Evolutionary conservation across 306 rosid genomes (phyloP).

Genomic region (Cicer cuneatum): DNA sequence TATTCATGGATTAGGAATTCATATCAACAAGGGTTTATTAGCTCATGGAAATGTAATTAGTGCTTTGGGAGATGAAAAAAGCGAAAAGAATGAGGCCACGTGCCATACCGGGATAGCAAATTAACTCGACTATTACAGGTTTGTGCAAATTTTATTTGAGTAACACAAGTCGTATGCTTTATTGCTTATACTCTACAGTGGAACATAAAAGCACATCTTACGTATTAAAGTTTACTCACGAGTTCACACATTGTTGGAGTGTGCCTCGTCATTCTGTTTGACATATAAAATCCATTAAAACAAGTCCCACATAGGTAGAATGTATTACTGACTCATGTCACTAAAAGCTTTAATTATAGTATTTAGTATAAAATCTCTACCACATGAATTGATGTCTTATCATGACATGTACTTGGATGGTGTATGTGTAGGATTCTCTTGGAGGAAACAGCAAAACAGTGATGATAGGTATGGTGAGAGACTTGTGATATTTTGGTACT

Average conservation of each 20-base stretch:
- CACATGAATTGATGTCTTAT: conserved; percentile 29
- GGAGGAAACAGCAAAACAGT: conserved; percentile 99
- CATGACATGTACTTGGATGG: conserved; percentile 36
- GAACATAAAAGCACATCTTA: neutral
- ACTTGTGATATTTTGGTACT: conserved; percentile 24
- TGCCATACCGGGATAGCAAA: conserved; percentile 99
- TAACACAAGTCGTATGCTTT: neutral
- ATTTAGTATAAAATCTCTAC: conserved; percentile 22
- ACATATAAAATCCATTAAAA: neutral
- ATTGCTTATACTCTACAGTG: neutral
- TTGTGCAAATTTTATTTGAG: conserved; percentile 36
- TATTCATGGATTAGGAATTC: conserved; percentile 70
- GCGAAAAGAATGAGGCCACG: conserved; percentile 95
- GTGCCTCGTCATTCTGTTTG: conserved; percentile 3
- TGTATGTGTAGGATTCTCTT: conserved; percentile 83
- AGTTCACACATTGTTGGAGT: conserved; percentile 11
- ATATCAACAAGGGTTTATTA: conserved; percentile 90
- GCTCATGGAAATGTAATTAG: conserved; percentile 97
- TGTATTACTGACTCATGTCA: conserved; percentile 1
- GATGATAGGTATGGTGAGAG: conserved; percentile 77
- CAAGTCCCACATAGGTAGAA: conserved; percentile 5
- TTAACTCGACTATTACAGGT: conserved; percentile 93
- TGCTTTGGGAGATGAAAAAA: conserved; percentile 97
- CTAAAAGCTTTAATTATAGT: conserved; percentile 4
- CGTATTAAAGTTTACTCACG: conserved; percentile 5